A percentile compares a stretch with the other conserved stretches of the same genome.
Evolutionary conservation across 2,329 filamentous ascomycete genomes (phyloP).

Genomic region (Verticillium dahliae): DNA sequence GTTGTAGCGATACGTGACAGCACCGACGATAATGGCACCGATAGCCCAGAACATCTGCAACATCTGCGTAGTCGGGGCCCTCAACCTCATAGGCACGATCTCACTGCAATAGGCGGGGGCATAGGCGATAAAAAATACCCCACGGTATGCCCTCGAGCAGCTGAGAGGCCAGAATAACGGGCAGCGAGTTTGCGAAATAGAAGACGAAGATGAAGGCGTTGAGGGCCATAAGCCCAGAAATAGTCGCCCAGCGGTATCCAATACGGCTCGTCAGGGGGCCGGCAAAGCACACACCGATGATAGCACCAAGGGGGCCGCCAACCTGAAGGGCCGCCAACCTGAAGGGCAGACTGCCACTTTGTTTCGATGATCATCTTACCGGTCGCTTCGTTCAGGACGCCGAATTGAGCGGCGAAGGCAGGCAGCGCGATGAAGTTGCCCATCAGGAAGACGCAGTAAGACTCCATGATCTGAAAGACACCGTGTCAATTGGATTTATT

Average conservation of each 20-base stretch:
- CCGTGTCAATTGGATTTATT: not conserved
- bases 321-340: conserved; percentile 47
- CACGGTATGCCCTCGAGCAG: conserved; percentile 56
- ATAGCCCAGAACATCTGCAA: conserved; percentile 63
- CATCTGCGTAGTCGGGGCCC: conserved; percentile 54
- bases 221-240: conserved; percentile 47
- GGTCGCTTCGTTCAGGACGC: conserved; percentile 24
- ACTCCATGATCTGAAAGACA: conserved; percentile 52
- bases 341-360: conserved; percentile 52
- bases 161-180: conserved; percentile 44
- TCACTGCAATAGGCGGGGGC: conserved; percentile 57
- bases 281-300: conserved; percentile 52
- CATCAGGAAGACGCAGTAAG: conserved; percentile 56
- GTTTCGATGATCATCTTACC: conserved; percentile 34
- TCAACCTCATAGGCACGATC: conserved; percentile 51
- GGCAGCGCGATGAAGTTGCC: conserved; percentile 49
- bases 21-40: conserved; percentile 53
- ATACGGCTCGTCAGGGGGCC: conserved; percentile 53
- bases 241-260: conserved; percentile 54
- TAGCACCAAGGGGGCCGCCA: conserved; percentile 49
- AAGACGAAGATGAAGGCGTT: conserved; percentile 52
- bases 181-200: conserved; percentile 35
- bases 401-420: conserved; percentile 38
- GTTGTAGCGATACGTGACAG: conserved; percentile 48
- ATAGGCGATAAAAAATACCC: conserved; percentile 62